These are phyloP conservation scores for Naganishia randhawae DNA, from an alignment of 768 basidiomycete genomes.

Conservation along the genomic window DNA sequence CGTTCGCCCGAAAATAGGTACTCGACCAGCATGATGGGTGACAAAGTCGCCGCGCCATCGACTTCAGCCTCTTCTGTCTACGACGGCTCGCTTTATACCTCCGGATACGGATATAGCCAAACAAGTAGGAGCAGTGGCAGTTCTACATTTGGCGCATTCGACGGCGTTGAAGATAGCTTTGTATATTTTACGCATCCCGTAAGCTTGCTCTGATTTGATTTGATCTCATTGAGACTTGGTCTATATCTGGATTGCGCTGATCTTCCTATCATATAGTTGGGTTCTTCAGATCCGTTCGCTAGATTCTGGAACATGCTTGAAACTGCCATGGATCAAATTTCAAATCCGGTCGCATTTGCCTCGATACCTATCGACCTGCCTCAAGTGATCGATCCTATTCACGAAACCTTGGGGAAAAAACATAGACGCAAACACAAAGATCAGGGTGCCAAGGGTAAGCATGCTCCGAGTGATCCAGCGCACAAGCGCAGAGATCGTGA, in stretches of 20 bases:
- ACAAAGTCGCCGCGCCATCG: background rate
- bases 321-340: conserved; percentile 43
- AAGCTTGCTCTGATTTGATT: background rate
- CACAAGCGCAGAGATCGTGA: background rate
- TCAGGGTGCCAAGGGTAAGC: conserved; percentile 6
- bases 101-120: background rate
- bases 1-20: background rate
- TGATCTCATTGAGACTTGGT: no score
- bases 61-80: conserved; percentile 1
- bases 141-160: conserved; percentile 17
- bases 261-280: background rate
- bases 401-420: conserved; percentile 25
- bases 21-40: background rate
- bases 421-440: conserved; percentile 25
- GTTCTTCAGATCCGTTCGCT: conserved; percentile 45
- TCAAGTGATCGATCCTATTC: conserved; percentile 10
- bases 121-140: conserved; percentile 1
- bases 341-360: conserved; percentile 47
- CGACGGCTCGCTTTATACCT: conserved; percentile 6
- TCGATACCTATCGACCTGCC: conserved; percentile 36
- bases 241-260: background rate
- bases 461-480: background rate
- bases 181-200: conserved; percentile 26
- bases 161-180: conserved; percentile 15
- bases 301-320: conserved; percentile 50